Evolutionary conservation across 306 rosid species (phyloP), one percentile per base, ranked within the genome.

Genomic region (Lithocarpus polystachyus): DNA sequence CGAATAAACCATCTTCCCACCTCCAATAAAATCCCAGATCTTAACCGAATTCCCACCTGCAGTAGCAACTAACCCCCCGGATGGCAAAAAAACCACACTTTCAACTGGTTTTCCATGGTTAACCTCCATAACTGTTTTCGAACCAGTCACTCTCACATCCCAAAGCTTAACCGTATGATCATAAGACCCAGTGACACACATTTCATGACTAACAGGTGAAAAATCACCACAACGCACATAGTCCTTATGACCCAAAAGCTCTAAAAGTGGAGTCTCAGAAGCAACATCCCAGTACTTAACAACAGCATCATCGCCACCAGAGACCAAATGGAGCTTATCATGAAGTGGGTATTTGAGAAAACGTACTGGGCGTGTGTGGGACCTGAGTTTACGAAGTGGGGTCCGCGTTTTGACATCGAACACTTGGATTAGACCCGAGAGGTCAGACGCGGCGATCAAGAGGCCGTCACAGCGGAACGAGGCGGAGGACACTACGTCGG

Each of bases 221-320:
- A 90, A 93, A 56, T 92, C 98, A 19, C 99, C 99, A 78, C 96
- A 86, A 68, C 97, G 80, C 10, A 96, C 98, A 54, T 93, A 92
- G 74, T 95, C 99, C 82, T 82, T 88, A 75, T 95, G 98, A 31
- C 96, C 96, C 4, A 12, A 61, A 5, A 93, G 85, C 4, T 89
- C 87, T 2, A 74, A 56, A 1, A 93, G 4, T 1, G 87, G 71
- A 1, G 79, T 65, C 28, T 86, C 89, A 2, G 77, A 80, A 2
- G 96, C 91, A 22, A 91, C 98, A 55, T 93, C 99, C 98, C 99
- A 92, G 56, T 88, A 86, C 82, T 90, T 91, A 14, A 92, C 94
- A 37, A 93, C 61, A 0, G 93, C 90, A 60, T 95, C 99, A 24
- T 95, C 99, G 18, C 94, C 97, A n/a, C 88, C 99, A 55, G 99